Conservation (phyloP, 202 grass and related monocot species). For the Eragrostis tef region DNA sequence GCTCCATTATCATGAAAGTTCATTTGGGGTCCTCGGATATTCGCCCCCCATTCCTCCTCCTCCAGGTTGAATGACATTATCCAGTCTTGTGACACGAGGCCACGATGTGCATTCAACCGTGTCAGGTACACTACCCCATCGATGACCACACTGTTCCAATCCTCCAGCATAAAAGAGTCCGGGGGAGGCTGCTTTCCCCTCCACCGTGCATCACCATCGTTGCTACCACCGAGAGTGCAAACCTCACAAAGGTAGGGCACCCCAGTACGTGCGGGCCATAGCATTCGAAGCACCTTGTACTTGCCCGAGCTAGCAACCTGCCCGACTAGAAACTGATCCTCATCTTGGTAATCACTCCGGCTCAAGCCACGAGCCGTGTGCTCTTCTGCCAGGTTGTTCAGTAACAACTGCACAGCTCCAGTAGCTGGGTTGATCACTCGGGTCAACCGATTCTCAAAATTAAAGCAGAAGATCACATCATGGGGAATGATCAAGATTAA, state of each 20-base stretch:
- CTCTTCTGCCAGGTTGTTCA: not conserved
- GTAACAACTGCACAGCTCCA: not conserved
- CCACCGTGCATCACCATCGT: not conserved
- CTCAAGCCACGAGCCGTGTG: not conserved
- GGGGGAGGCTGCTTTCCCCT: not conserved
- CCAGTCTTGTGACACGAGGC: not conserved
- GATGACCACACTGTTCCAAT: conserved; percentile 2
- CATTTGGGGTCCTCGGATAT: not conserved
- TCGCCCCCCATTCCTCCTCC: conserved; percentile 26
- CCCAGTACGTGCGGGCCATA: not conserved
- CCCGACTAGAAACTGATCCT: not conserved
- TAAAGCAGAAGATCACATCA: conserved; percentile 9
- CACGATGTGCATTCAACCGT: not conserved
- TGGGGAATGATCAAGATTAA: not conserved
- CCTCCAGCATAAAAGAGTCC: not conserved
- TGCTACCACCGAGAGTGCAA: not conserved
- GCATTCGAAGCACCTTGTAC: conserved; percentile 34
- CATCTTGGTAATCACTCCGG: not conserved
- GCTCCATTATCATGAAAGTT: not conserved
- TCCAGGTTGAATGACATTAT: not conserved
- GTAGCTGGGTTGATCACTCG: conserved; percentile 4
- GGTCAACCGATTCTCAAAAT: not conserved
- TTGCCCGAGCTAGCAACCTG: conserved; percentile 23
- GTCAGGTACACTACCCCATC: not conserved
- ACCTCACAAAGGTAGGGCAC: conserved; percentile 7